Evolutionary conservation across 2,329 filamentous ascomycete genomes (phyloP).

Genomic region (Lachnellula subtilissima): DNA sequence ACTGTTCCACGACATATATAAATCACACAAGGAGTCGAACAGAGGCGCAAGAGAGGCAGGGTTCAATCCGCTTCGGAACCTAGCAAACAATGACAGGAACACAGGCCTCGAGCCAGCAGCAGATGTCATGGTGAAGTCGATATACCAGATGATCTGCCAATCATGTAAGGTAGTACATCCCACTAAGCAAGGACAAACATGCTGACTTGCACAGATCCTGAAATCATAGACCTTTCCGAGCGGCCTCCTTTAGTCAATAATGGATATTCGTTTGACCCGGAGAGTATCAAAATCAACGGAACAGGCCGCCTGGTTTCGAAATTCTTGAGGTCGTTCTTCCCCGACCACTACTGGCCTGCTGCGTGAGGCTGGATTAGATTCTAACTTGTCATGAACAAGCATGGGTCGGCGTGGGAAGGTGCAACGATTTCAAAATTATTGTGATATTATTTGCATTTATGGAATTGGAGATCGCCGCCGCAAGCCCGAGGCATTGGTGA

Average conservation of each 20-base stretch:
- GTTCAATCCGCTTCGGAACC: slow-evolving; percentile 20
- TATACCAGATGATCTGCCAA: slow-evolving; percentile 11
- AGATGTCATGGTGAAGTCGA: slow-evolving; percentile 16
- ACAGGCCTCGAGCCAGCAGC: slow-evolving; percentile 14
- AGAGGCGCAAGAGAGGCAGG: slow-evolving; percentile 14
- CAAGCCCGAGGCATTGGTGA: no score
- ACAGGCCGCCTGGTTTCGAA: slow-evolving; percentile 19
- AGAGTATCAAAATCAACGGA: slow-evolving; percentile 17
- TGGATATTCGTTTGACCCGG: slow-evolving; percentile 6
- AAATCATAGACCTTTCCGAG: slow-evolving; percentile 14
- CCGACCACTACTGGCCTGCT: not conserved
- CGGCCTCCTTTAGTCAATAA: slow-evolving; percentile 8
- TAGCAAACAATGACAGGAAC: not conserved
- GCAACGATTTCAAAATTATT: not conserved
- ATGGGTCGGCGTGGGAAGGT: not conserved
- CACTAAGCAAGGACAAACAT: not conserved
- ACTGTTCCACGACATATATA: slow-evolving; percentile 26
- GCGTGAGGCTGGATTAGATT: not conserved
- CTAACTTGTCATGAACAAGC: not conserved
- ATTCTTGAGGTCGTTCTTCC: slow-evolving; percentile 22
- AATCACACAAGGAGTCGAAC: slow-evolving; percentile 13
- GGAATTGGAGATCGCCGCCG: not conserved
- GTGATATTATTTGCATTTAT: not conserved
- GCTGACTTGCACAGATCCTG: slow-evolving; percentile 11
- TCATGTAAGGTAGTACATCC: slow-evolving; percentile 14